phyloP scores from a whole-genome alignment of 306 rosid genomes.

The Prunus fruticosa region DNA sequence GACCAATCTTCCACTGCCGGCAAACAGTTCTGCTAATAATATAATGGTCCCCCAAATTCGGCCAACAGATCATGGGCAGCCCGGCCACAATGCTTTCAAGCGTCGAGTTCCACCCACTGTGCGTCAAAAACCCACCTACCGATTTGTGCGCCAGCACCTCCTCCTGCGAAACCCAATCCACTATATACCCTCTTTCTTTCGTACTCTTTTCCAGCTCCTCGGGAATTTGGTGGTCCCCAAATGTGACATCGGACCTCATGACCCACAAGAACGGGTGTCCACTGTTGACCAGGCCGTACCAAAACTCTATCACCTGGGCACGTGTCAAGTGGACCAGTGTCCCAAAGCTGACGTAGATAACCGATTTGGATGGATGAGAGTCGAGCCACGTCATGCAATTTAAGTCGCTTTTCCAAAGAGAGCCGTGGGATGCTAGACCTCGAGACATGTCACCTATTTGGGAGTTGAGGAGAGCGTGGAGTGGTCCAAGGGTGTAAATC shows the following conservation, averaged over 20 bases:
- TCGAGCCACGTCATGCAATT: slow-evolving; percentile 11
- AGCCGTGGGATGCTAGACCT: background rate
- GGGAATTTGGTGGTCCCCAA: background rate
- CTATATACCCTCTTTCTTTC: slow-evolving; percentile 20
- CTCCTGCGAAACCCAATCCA: slow-evolving; percentile 35
- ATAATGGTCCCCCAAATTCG: background rate
- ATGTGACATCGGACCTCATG: background rate
- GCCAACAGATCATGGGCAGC: slow-evolving; percentile 36
- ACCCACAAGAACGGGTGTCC: slow-evolving; percentile 9
- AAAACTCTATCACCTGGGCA: slow-evolving; percentile 8
- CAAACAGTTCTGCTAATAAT: slow-evolving; percentile 19
- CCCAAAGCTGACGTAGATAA: slow-evolving; percentile 17
- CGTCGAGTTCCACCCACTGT: slow-evolving; percentile 34
- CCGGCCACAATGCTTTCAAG: slow-evolving; percentile 24
- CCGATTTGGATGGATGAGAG: background rate
- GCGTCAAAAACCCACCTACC: slow-evolving; percentile 14
- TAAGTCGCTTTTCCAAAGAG: background rate
- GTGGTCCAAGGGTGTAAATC: slow-evolving; percentile 10
- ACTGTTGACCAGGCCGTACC: slow-evolving; percentile 14
- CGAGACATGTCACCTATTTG: background rate
- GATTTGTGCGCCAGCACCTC: slow-evolving; percentile 27
- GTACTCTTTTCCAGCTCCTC: slow-evolving; percentile 16
- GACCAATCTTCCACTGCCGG: slow-evolving; percentile 26
- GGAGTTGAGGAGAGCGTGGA: slow-evolving; percentile 1
- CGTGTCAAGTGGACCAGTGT: background rate